These are phyloP conservation scores for Colletotrichum somersetense DNA, from an alignment of 2,329 filamentous ascomycete species.

Conservation along the genomic window DNA sequence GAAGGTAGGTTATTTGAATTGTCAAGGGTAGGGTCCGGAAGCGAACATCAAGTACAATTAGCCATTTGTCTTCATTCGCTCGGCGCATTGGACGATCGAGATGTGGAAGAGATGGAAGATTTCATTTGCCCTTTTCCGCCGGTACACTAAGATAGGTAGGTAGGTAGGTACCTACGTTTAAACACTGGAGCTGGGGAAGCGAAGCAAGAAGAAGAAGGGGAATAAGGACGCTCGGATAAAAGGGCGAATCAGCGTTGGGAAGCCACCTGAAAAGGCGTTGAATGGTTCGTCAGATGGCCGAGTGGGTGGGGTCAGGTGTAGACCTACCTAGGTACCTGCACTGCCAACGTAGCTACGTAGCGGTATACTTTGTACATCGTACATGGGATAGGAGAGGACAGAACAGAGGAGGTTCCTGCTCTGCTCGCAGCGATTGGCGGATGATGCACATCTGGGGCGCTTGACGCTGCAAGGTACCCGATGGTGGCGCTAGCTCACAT, in stretches of 20 bases:
- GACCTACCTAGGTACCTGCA: too few relatives aligned
- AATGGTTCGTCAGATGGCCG: constrained; percentile 37
- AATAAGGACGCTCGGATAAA: not conserved
- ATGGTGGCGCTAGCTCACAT: not conserved
- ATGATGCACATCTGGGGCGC: constrained; percentile 30
- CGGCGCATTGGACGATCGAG: constrained; percentile 5
- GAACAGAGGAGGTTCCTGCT: not conserved
- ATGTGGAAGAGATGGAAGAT: not conserved
- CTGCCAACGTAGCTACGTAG: too few relatives aligned
- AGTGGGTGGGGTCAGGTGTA: not conserved
- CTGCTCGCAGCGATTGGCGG: constrained; percentile 33
- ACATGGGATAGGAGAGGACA: too few relatives aligned
- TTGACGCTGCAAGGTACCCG: constrained; percentile 41
- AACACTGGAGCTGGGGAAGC: not conserved
- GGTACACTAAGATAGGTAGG: not conserved
- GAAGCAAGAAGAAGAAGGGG: not conserved
- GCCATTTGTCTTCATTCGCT: not conserved
- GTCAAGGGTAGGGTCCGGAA: not conserved
- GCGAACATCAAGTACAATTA: constrained; percentile 29
- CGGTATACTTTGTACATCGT: too few relatives aligned
- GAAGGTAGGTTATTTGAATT: not conserved
- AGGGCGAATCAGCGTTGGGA: constrained; percentile 33
- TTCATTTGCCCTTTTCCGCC: constrained; percentile 22
- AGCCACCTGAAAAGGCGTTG: constrained; percentile 31
- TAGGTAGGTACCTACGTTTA: not conserved